Percentiles rank a stretch among this genome's conserved stretches.
These are phyloP conservation scores for Fusarium subglutinans DNA, from an alignment of 2,329 filamentous ascomycete species.

Conservation along the genomic window DNA sequence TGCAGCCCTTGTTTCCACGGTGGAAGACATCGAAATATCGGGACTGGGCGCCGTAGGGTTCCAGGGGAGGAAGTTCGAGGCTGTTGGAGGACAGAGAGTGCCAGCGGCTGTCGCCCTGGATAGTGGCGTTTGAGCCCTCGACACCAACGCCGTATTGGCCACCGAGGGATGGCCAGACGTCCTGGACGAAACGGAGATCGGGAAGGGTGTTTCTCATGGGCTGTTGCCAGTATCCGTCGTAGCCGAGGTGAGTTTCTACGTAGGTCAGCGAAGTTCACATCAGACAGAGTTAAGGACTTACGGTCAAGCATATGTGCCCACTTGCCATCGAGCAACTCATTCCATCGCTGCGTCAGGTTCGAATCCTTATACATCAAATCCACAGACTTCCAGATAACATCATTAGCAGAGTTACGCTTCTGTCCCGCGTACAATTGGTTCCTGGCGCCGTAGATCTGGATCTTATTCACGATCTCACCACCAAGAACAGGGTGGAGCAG, in stretches of 20 bases:
- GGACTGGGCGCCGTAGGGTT: slow-evolving; percentile 44
- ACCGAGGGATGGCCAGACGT: slow-evolving; percentile 64
- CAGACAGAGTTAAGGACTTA: neutral
- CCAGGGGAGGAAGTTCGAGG: slow-evolving; percentile 47
- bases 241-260: slow-evolving; percentile 62
- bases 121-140: slow-evolving; percentile 47
- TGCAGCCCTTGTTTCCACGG: slow-evolving; percentile 44
- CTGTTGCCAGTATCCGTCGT: slow-evolving; percentile 70
- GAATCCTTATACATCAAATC: slow-evolving; percentile 33
- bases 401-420: slow-evolving; percentile 65
- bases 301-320: slow-evolving; percentile 32
- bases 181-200: slow-evolving; percentile 52
- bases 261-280: neutral
- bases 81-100: slow-evolving; percentile 58
- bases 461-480: slow-evolving; percentile 62
- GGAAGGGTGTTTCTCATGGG: slow-evolving; percentile 76
- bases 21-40: slow-evolving; percentile 51
- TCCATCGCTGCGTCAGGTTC: slow-evolving; percentile 32
- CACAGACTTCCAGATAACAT: slow-evolving; percentile 28
- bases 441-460: slow-evolving; percentile 55
- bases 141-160: slow-evolving; percentile 48
- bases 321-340: slow-evolving; percentile 28
- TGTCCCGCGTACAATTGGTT: slow-evolving; percentile 66
- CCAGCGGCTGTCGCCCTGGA: slow-evolving; percentile 57
- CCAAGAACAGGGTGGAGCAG: slow-evolving; percentile 69